Evolutionary conservation across 306 rosid species (phyloP), one percentile per base, ranked within the genome.

Genomic region (Sechiopsis laciniata): DNA sequence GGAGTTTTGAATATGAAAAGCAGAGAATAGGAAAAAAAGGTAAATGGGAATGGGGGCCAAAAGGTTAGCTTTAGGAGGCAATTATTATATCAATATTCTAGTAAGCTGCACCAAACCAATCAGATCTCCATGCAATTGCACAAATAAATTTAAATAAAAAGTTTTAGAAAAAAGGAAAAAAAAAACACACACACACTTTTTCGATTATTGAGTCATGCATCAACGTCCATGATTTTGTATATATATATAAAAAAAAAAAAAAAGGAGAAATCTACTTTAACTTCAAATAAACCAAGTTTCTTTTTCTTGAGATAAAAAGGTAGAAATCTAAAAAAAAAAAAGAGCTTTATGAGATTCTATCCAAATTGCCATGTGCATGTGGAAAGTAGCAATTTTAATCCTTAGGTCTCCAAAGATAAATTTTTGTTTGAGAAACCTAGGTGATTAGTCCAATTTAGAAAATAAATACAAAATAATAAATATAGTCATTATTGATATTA

Each of bases 71-170:
- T 37, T 37, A 37, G 45, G 45, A 37, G 45, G 45, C 84, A 79
- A 81, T 86, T 72, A 83, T 83, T 79, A 83, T 83, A 86, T 73
- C 80, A 81, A 83, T 81, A 84, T 82, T 91, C 92, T 94, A 85
- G 97, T 88, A 81, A 85, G 93, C 64, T 79, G 96, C 82, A 87
- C 87, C 89, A 83, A 78, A 0, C 88, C 88, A 86, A 92, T 83
- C 19, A 74, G 57, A 74, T 13, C 37, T 74, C 72, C 95, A 90
- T 88, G 94, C 94, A 94, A 79, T 45, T 45, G 5, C 20, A 37
- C 45, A 37, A 5, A 37, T 37, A 37, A 35, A 37, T 37, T 6
- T 37, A 37, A 37, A 37, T 37, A 5, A 37, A 37, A 37, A 37
- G 45, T 2, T 32, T 3, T 26, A 32, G 32, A 3, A 3, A 35